A percentile compares a stretch with the other conserved stretches of the same genome.
phyloP scores from a whole-genome alignment of 352 stramenopile genomes.

The Globisporangium spinosum region DNA sequence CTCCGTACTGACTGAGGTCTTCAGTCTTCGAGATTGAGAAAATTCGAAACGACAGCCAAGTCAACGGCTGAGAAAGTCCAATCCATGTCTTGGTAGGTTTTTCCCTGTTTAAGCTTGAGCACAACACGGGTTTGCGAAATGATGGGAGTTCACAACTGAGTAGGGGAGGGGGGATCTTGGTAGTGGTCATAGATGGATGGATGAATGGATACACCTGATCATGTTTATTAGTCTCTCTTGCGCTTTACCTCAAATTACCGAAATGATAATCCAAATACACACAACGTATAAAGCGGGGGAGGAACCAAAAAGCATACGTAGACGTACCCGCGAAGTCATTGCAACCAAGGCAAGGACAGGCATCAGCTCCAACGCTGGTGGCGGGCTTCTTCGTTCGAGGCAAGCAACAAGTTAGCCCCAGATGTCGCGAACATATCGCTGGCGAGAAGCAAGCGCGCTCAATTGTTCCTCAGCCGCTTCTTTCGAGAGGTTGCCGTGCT shows the following conservation, averaged over 20 bases:
- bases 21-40: neutral
- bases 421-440: constrained; percentile 89
- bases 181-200: neutral
- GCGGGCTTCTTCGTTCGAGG: neutral
- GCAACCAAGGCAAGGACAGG: neutral
- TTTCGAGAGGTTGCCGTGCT: constrained; percentile 48
- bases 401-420: constrained; percentile 43
- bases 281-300: constrained; percentile 27
- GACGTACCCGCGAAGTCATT: neutral
- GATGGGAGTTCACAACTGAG: neutral
- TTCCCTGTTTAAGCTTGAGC: neutral
- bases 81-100: neutral
- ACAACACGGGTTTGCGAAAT: neutral
- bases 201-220: constrained; percentile 1
- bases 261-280: constrained; percentile 13
- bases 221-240: constrained; percentile 14
- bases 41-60: constrained; percentile 6
- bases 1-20: neutral
- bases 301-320: constrained; percentile 8
- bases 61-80: neutral
- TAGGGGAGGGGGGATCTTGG: neutral
- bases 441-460: constrained; percentile 47
- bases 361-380: neutral
- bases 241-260: constrained; percentile 10
- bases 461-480: constrained; percentile 65